Base-by-base conservation (phyloP, 805 yeast species). In the Teunomyces tritomae region DNA sequence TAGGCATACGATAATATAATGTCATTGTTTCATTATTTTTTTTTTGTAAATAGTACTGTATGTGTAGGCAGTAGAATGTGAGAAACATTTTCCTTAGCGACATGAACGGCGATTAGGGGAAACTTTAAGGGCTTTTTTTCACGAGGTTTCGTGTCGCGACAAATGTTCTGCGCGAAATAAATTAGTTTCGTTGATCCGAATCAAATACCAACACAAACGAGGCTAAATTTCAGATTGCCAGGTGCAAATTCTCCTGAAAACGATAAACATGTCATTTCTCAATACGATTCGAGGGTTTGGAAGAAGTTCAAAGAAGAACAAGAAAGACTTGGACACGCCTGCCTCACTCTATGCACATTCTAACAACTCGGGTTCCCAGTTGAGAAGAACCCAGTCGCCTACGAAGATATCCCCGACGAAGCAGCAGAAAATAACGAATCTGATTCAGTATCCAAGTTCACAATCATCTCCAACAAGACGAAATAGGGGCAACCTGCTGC, bases 251-350 rank as follows among this genome's bases (percentile, higher is more conserved):
- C 16, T 20, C 7, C 39, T 8, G 16, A 13, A 32, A 32, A 32
- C 34, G 13, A 32, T 20, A 39, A 39, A 3, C 37, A 75, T 75
- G 80, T 75, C 79, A 8, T 75, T 75, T 52, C 64, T 75, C 34
- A 72, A 71, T 54, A 72, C 78, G 32, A 74, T 76, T 41, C 59
- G 79, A 57, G 79, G 80, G 16, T 64, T 76, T 44, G 77, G 78
- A 16, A 63, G 78, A 54, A 65, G 70, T 50, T 68, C 77, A 29
- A 74, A 76, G 49, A 74, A 76, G 57, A 70, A 63, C 40, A 76
- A 73, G 51, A 72, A 70, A 53, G 71, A 70, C 37, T 45, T 60
- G 33, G 70, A 67, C 14, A 48, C 64, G 5, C 61, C 64, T 3
- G 54, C 63, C 6, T 56, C 64, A n/a, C 44, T 67, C n/a, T 73